phyloP scores from a whole-genome alignment of 495 filamentous ascomycete species.

The Lepraria neglecta region DNA sequence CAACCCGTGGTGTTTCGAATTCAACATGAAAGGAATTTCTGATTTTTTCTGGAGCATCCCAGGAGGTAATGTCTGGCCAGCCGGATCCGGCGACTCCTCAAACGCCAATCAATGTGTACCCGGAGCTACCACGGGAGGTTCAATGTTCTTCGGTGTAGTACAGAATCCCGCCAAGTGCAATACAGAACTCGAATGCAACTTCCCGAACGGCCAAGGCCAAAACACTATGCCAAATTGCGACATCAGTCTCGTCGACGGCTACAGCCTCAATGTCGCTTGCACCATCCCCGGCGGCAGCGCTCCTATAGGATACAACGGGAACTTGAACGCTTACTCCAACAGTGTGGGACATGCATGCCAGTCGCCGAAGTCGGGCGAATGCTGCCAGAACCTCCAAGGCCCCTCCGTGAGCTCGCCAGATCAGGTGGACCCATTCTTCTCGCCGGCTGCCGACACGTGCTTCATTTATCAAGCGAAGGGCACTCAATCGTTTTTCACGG shows the following conservation, averaged over 20 bases:
- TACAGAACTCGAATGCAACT: constrained; percentile 5
- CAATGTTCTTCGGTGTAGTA: background rate
- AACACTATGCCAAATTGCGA: background rate
- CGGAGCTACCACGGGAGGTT: background rate
- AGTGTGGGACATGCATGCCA: no score
- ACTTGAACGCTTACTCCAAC: no score
- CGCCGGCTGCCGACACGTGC: background rate
- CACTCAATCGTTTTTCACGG: background rate
- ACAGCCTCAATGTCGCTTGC: constrained; percentile 5
- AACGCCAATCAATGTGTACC: background rate
- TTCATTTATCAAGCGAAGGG: no score
- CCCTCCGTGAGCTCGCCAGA: background rate
- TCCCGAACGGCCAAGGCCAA: background rate
- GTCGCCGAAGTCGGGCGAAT: no score
- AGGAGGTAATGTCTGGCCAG: background rate
- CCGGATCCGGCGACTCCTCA: no score
- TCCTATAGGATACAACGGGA: background rate
- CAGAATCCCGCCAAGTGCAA: background rate
- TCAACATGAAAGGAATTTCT: background rate
- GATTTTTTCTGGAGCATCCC: background rate
- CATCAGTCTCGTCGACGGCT: constrained; percentile 4
- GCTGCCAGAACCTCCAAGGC: background rate
- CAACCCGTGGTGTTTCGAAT: background rate
- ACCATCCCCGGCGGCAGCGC: background rate
- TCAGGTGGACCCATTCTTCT: background rate